Evolutionary conservation across 2,329 filamentous ascomycete species (phyloP), one percentile per base, ranked within the genome.

Genomic region (Colletotrichum tropicale): DNA sequence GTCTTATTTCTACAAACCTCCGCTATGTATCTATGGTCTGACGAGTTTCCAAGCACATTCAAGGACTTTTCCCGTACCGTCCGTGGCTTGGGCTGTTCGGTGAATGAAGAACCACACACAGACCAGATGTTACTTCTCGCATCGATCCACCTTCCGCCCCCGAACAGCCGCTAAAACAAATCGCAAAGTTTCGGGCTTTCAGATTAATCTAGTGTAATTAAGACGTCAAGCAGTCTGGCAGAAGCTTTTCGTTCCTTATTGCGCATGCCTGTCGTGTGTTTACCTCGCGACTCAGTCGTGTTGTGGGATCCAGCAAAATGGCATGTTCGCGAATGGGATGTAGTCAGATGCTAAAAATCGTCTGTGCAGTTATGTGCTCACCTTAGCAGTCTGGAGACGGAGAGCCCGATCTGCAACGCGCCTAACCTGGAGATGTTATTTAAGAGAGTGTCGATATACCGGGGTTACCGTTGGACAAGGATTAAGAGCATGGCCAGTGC

Each of bases 21-120:
- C n/a, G n/a, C n/a, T n/a, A n/a, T 28, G 26, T 28, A 28, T 6
- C 26, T 6, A 28, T 6, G 7, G 26, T 28, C 26, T 28, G 26
- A n/a, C n/a, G n/a, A n/a, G n/a, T n/a, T n/a, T n/a, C n/a, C n/a
- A n/a, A n/a, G n/a, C n/a, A n/a, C n/a, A n/a, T n/a, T n/a, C n/a
- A n/a, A n/a, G n/a, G n/a, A n/a, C n/a, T n/a, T n/a, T n/a, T n/a
- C n/a, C n/a, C n/a, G n/a, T n/a, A n/a, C n/a, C n/a, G n/a, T n/a
- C n/a, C n/a, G n/a, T n/a, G n/a, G n/a, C n/a, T n/a, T n/a, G n/a
- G n/a, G n/a, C n/a, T n/a, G n/a, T n/a, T n/a, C 5, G 38, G 1
- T 0, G 3, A 48, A 48, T 1, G 6, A 21, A 21, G 6, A 21
- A 48, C 12, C 4, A 0, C 43, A 8, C 3, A 48, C 13, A 0